Conservation (phyloP, 2,329 filamentous ascomycete genomes). For the Cordyceps tenuipes region DNA sequence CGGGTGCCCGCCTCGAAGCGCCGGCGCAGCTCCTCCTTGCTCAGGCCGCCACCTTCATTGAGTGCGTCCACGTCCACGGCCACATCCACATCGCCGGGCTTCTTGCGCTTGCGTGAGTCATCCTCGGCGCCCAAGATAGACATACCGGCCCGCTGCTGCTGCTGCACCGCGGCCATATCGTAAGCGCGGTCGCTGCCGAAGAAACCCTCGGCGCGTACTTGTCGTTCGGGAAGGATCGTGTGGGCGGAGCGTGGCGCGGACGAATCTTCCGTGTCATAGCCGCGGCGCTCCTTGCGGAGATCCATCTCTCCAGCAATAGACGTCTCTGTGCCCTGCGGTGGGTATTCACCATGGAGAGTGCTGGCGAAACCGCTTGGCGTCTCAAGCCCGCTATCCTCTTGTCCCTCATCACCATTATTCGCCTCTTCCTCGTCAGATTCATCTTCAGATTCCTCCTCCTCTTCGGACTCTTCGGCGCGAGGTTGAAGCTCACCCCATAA, state of each 20-base stretch:
- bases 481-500: slow-evolving; percentile 90
- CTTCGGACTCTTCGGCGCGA: slow-evolving; percentile 64
- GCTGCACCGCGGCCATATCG: slow-evolving; percentile 55
- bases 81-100: slow-evolving; percentile 90
- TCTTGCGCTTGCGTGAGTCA: slow-evolving; percentile 76
- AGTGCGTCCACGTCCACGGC: slow-evolving; percentile 81
- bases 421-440: slow-evolving; percentile 64
- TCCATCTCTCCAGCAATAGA: slow-evolving; percentile 82
- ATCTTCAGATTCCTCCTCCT: slow-evolving; percentile 66
- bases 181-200: slow-evolving; percentile 94
- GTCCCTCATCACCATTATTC: slow-evolving; percentile 53
- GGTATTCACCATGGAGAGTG: slow-evolving; percentile 71
- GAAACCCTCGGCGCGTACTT: slow-evolving; percentile 81
- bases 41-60: slow-evolving; percentile 64
- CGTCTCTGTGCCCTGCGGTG: slow-evolving; percentile 58
- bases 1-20: slow-evolving; percentile 68
- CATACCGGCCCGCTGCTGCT: slow-evolving; percentile 37
- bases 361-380: slow-evolving; percentile 76
- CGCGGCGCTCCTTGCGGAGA: slow-evolving; percentile 72
- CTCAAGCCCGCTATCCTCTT: slow-evolving; percentile 61
- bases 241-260: slow-evolving; percentile 72
- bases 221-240: slow-evolving; percentile 81
- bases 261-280: slow-evolving; percentile 78
- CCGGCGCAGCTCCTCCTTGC: slow-evolving; percentile 72
- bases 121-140: slow-evolving; percentile 76